Conservation (phyloP, 768 basidiomycete species). For the Clitopilus hobsonii region DNA sequence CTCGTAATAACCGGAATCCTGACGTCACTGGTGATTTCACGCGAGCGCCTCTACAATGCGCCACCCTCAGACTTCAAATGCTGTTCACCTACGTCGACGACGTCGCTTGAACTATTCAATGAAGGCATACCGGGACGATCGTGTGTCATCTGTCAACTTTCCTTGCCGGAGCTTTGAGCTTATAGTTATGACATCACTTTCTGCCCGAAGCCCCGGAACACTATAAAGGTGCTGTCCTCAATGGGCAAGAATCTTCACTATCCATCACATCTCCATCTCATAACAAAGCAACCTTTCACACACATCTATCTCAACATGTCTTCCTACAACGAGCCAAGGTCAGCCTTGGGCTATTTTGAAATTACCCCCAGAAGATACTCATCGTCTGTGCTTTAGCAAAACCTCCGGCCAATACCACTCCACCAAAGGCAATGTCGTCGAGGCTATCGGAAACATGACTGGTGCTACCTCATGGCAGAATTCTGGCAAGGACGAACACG, state of each 20-base stretch:
- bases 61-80: neutral
- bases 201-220: neutral
- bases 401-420: slow-evolving; percentile 36
- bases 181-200: neutral
- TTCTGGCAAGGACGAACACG: slow-evolving; percentile 42
- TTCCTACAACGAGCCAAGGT: slow-evolving; percentile 23
- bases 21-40: neutral
- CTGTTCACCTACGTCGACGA: neutral
- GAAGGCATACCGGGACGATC: neutral
- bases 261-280: neutral
- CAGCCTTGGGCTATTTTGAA: slow-evolving; percentile 2
- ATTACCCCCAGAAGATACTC: neutral
- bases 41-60: neutral
- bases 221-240: neutral
- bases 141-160: neutral
- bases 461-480: slow-evolving; percentile 32
- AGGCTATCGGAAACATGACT: slow-evolving; percentile 35
- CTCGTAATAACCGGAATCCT: neutral
- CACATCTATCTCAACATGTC: slow-evolving; percentile 20
- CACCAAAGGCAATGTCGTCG: slow-evolving; percentile 28
- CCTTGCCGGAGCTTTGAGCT: neutral
- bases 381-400: slow-evolving; percentile 19
- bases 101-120: neutral
- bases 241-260: neutral
- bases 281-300: neutral